phyloP scores from a whole-genome alignment of 805 yeast species.

The Ogataea dorogensis region DNA sequence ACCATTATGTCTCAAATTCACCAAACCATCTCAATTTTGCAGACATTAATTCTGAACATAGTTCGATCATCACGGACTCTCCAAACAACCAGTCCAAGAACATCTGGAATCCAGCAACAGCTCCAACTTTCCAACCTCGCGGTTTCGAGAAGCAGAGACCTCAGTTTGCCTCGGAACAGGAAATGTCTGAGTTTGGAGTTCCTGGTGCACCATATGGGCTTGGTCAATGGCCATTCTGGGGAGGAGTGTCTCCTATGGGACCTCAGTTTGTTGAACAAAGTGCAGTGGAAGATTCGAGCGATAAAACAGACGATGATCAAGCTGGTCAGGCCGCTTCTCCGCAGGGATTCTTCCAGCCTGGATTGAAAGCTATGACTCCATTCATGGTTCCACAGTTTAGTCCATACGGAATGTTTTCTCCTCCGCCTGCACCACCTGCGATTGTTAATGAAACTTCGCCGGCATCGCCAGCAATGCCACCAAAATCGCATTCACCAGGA shows the following conservation, averaged over 20 bases:
- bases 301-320: slow-evolving; percentile 5
- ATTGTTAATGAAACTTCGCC: slow-evolving; percentile 1
- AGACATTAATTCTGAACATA: slow-evolving; percentile 35
- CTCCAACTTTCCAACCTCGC: slow-evolving; percentile 56
- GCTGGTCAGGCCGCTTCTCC: slow-evolving; percentile 8
- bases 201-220: slow-evolving; percentile 21
- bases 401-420: slow-evolving; percentile 39
- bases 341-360: slow-evolving; percentile 24
- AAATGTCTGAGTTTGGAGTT: slow-evolving; percentile 16
- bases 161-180: slow-evolving; percentile 19
- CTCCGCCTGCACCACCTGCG: slow-evolving; percentile 9
- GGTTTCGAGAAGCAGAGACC: slow-evolving; percentile 23
- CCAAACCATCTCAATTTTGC: slow-evolving; percentile 32
- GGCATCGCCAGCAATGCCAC: slow-evolving; percentile 4
- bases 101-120: slow-evolving; percentile 69
- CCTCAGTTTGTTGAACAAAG: slow-evolving; percentile 11
- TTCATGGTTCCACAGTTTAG: slow-evolving; percentile 51
- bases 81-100: slow-evolving; percentile 28
- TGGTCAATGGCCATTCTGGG: slow-evolving; percentile 15
- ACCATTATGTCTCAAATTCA: slow-evolving; percentile 9
- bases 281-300: slow-evolving; percentile 5
- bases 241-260: slow-evolving; percentile 13
- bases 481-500: slow-evolving; percentile 18
- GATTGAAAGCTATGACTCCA: slow-evolving; percentile 33
- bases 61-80: slow-evolving; percentile 33